These are phyloP conservation scores for Backusella tarrabulga DNA, from an alignment of 192 early-diverging fungal species.

Conservation along the genomic window DNA sequence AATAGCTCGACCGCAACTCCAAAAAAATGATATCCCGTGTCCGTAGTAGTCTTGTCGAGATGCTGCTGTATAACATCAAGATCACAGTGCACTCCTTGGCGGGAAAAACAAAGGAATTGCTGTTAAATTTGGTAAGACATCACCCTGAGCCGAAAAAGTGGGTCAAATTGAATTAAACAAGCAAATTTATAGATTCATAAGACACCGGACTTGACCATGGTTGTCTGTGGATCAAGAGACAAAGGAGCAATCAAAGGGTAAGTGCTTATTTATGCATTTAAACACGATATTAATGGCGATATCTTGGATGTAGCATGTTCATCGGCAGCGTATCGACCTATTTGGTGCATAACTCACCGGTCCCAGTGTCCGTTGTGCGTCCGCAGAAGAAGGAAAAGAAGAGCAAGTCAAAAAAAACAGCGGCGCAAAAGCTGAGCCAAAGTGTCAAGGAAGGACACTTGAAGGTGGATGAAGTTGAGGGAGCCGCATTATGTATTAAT, in stretches of 20 bases:
- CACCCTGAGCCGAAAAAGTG: background rate
- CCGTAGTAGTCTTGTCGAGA: slow-evolving; percentile 20
- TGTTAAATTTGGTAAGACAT: slow-evolving; percentile 28
- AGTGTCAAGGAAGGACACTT: slow-evolving; percentile 36
- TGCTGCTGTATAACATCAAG: slow-evolving; percentile 40
- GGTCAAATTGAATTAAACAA: background rate
- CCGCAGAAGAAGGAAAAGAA: slow-evolving; percentile 41
- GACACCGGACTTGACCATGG: slow-evolving; percentile 40
- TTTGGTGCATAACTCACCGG: slow-evolving; percentile 50
- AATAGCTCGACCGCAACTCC: slow-evolving; percentile 34
- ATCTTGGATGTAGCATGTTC: slow-evolving; percentile 29
- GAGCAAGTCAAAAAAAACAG: slow-evolving; percentile 21
- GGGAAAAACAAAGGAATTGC: slow-evolving; percentile 28
- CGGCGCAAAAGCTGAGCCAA: slow-evolving; percentile 38
- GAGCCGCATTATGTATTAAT: slow-evolving; percentile 13
- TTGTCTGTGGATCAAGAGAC: slow-evolving; percentile 51
- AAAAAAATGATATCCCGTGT: slow-evolving; percentile 32
- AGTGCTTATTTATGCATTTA: background rate
- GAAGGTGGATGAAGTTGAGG: slow-evolving; percentile 36
- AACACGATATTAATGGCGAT: background rate
- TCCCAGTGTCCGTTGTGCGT: slow-evolving; percentile 51
- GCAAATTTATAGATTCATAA: background rate
- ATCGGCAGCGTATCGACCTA: slow-evolving; percentile 53
- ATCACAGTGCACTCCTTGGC: slow-evolving; percentile 24
- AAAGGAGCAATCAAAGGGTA: slow-evolving; percentile 52